phyloP scores from a whole-genome alignment of 2,329 filamentous ascomycete species.

The Aspergillus fischeri region DNA sequence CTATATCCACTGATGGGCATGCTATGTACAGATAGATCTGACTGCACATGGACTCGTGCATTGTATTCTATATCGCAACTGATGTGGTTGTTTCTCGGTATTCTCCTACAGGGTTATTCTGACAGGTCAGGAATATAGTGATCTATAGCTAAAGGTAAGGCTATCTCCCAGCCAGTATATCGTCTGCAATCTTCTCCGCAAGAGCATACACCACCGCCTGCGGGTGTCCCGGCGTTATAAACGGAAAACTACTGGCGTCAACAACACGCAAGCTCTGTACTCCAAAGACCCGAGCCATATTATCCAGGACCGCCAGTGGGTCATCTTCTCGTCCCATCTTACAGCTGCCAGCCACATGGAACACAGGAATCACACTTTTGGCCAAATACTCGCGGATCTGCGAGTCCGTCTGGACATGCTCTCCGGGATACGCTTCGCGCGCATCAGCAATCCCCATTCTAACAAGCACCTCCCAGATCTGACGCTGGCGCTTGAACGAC shows the following conservation, averaged over 20 bases:
- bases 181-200: conserved; percentile 37
- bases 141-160: neutral
- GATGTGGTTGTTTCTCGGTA: neutral
- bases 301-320: conserved; percentile 33
- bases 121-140: neutral
- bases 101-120: neutral
- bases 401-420: conserved; percentile 36
- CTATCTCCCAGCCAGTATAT: conserved; percentile 5
- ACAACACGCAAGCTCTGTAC: conserved; percentile 29
- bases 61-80: conserved; percentile 28
- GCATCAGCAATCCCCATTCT: conserved; percentile 17
- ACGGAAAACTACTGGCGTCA: conserved; percentile 31
- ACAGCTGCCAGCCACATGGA: conserved; percentile 34
- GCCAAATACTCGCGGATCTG: conserved; percentile 35
- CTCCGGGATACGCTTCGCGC: conserved; percentile 34
- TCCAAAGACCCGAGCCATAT: conserved; percentile 27
- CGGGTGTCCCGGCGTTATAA: conserved; percentile 37
- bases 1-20: conserved; percentile 19
- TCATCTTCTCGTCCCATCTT: conserved; percentile 35
- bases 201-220: conserved; percentile 34
- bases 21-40: conserved; percentile 32
- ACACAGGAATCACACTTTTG: conserved; percentile 24
- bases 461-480: conserved; percentile 27
- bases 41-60: conserved; percentile 21
- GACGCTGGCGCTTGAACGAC: conserved; percentile 38